Percentiles rank a stretch among this genome's conserved stretches.
Conservation (phyloP, 345 rosid species). For the Eucalyptus globulus region DNA sequence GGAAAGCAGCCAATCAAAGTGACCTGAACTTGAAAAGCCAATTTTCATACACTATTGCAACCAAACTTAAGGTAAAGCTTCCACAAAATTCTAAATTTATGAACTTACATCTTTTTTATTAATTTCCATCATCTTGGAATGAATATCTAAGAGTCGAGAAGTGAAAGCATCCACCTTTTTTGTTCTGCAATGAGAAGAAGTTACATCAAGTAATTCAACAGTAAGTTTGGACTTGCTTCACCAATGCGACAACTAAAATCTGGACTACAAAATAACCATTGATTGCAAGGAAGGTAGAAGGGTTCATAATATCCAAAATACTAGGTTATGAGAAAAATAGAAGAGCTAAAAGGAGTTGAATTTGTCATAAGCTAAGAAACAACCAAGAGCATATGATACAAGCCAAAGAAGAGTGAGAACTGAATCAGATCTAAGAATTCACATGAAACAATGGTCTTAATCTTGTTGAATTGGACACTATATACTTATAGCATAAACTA, state of each 20-base stretch:
- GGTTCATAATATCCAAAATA: background rate
- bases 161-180: constrained; percentile 84
- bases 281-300: background rate
- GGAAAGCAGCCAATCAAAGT: background rate
- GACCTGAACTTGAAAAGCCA: background rate
- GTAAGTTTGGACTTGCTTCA: background rate
- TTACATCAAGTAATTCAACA: background rate
- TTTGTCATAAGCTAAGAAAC: background rate
- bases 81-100: background rate
- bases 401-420: background rate
- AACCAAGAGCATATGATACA: background rate
- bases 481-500: background rate
- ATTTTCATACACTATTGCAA: background rate
- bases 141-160: constrained; percentile 86
- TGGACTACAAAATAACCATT: background rate
- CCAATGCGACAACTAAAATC: background rate
- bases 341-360: background rate
- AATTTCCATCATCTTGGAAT: constrained; percentile 73
- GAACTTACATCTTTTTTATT: constrained; percentile 74
- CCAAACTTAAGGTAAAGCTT: background rate
- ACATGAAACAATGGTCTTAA: background rate
- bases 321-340: background rate
- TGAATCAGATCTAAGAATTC: background rate
- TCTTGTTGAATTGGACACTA: background rate
- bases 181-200: constrained; percentile 38